phyloP scores from a whole-genome alignment of 1,139 yeast genomes.

The Spathaspora sp. region DNA sequence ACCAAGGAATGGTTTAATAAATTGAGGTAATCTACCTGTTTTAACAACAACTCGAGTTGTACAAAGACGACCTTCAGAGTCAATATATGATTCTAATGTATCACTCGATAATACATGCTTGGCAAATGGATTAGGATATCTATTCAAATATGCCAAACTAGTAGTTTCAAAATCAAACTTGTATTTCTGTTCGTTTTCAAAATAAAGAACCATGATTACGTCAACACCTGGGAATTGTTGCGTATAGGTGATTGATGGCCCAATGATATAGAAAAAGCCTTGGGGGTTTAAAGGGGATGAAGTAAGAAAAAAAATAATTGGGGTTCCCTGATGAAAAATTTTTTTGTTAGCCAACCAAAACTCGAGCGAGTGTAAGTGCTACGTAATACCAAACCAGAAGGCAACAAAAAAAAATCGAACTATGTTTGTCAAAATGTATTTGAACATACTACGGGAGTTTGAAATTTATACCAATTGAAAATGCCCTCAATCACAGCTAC shows the following conservation, averaged over 20 bases:
- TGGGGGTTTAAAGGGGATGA: not conserved
- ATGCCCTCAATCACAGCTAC: too few species aligned
- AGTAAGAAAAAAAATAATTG: not conserved
- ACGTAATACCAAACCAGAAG: not conserved
- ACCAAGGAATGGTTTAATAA: constrained; percentile 78
- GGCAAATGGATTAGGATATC: constrained; percentile 90
- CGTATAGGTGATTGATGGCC: not conserved
- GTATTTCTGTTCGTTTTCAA: constrained; percentile 54
- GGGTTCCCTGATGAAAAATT: constrained; percentile 1
- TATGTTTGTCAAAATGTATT: too few species aligned
- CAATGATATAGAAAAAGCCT: not conserved
- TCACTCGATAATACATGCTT: constrained; percentile 87
- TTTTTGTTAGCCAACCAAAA: constrained; percentile 1
- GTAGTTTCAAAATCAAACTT: constrained; percentile 71
- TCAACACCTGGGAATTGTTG: not conserved
- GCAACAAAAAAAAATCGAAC: too few species aligned
- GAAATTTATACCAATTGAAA: too few species aligned
- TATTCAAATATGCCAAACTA: constrained; percentile 74
- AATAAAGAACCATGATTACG: constrained; percentile 62
- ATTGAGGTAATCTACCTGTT: constrained; percentile 76
- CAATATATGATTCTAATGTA: constrained; percentile 62
- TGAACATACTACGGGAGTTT: too few species aligned
- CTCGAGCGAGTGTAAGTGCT: not conserved
- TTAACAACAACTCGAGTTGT: constrained; percentile 78
- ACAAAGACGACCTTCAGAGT: constrained; percentile 61